Base-by-base conservation (phyloP, 352 stramenopile genomes). In the Phytophthora podocarpi region DNA sequence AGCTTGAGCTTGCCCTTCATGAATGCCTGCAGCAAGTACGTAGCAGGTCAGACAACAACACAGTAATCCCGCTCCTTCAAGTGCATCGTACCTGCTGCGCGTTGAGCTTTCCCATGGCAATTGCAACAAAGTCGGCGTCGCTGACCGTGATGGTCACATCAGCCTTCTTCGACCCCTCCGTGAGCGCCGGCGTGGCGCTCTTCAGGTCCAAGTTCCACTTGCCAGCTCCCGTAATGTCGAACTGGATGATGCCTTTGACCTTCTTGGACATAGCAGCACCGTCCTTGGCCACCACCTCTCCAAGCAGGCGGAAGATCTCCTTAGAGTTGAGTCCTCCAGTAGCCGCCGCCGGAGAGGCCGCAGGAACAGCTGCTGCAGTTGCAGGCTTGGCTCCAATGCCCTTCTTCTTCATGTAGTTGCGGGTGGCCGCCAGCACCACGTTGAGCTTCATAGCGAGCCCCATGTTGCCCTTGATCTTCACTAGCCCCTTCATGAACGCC, bases 381-480 rank as follows among this genome's bases (percentile, higher is more conserved):
- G 60, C 43, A 41, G 70, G 20, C n/a, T 72, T 70, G 6, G 52
- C 42, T 0, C 47, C 62, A 1, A 46, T 35, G n/a, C 58, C 64
- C 53, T 85, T 76, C 64, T 85, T 89, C 75, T 92, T 90, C 43
- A 90, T 84, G 62, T 84, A 89, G 59, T 87, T 82, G 68, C 80
- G 80, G 21, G 80, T 90, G 27, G 91, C 92, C 34, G 82, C 80
- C 46, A 97, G 77, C 49, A 98, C 87, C 18, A 96, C 72, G 41
- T 90, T 95, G 35, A 98, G 79, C 81, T 98, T 98, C 89, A 97
- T 97, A 24, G 92, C 94, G 15, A 98, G 76, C 16, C 82, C 85
- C 91, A 98, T 97, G 60, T 98, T 98, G 49, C 94, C 94, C 74
- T 98, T 98, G 63, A 98, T 94, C 74, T 98, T 98, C 46, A 98